These are phyloP conservation scores for Asterochloris sp. DNA, from an alignment of 139 green algal species.

Conservation along the genomic window DNA sequence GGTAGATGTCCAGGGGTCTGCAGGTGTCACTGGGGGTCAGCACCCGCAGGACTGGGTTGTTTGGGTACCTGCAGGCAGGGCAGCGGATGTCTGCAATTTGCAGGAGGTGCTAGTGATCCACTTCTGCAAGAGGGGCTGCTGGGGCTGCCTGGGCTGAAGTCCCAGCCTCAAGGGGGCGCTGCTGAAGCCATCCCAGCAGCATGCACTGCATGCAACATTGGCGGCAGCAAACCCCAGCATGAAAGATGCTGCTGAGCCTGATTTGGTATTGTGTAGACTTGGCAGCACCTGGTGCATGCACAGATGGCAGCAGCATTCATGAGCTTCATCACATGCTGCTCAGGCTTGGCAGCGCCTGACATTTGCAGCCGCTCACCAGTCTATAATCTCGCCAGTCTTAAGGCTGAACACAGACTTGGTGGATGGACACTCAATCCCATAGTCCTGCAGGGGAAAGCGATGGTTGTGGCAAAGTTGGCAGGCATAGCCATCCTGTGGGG, in stretches of 20 bases:
- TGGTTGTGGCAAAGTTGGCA: neutral
- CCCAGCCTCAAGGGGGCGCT: neutral
- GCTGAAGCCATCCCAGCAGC: neutral
- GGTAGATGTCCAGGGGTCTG: conserved; percentile 71
- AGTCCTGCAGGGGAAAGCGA: conserved; percentile 45
- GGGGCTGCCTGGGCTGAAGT: neutral
- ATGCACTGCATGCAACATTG: neutral
- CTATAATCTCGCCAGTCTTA: conserved; percentile 84
- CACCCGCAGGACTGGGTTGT: conserved; percentile 79
- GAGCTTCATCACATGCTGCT: too few species aligned
- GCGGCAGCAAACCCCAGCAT: too few species aligned
- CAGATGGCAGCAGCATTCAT: too few species aligned
- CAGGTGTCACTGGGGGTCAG: conserved; percentile 76
- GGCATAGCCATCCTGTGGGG: neutral
- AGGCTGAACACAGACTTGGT: conserved; percentile 88
- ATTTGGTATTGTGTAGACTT: too few species aligned
- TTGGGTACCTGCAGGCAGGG: conserved; percentile 72
- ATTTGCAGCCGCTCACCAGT: conserved; percentile 47
- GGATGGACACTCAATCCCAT: conserved; percentile 88
- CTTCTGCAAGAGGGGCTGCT: too few species aligned
- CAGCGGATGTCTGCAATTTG: conserved; percentile 32
- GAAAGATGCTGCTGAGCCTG: too few species aligned
- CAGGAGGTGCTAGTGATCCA: neutral
- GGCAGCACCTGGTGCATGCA: too few species aligned
- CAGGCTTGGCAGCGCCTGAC: too few species aligned